Evolutionary conservation across 2,329 filamentous ascomycete genomes (phyloP).

Genomic region (Tolypocladium nubicola): DNA sequence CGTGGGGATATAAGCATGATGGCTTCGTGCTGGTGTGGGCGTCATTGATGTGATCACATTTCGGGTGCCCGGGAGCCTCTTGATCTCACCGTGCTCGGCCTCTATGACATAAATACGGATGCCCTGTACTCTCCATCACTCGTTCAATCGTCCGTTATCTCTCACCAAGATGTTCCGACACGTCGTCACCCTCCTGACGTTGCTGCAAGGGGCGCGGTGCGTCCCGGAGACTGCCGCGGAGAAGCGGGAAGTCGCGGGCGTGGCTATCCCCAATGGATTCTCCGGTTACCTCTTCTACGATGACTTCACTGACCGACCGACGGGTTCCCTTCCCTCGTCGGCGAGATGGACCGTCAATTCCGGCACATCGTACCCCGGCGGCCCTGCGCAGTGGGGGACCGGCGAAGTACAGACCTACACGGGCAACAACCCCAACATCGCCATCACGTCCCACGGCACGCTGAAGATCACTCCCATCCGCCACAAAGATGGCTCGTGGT

Average conservation of each 20-base stretch:
- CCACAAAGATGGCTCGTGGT: slow-evolving; percentile 25
- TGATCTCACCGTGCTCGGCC: background rate
- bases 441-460: slow-evolving; percentile 21
- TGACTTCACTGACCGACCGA: slow-evolving; percentile 10
- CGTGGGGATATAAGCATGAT: background rate
- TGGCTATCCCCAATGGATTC: slow-evolving; percentile 9
- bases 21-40: background rate
- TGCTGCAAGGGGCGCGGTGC: background rate
- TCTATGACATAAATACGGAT: background rate
- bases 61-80: background rate
- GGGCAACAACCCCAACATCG: slow-evolving; percentile 25
- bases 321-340: slow-evolving; percentile 17
- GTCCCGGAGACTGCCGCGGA: too few relatives aligned
- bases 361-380: slow-evolving; percentile 36
- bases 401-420: slow-evolving; percentile 37
- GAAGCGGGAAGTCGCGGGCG: background rate
- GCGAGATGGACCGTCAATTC: slow-evolving; percentile 31
- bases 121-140: background rate
- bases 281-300: slow-evolving; percentile 15
- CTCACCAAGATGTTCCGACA: background rate
- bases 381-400: slow-evolving; percentile 36
- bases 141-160: background rate
- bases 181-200: background rate
- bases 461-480: slow-evolving; percentile 23
- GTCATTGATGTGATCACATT: background rate